Percentiles rank a stretch among this genome's conserved stretches.
phyloP scores from a whole-genome alignment of 2,329 filamentous ascomycete species.

The Teratosphaeria viscida region DNA sequence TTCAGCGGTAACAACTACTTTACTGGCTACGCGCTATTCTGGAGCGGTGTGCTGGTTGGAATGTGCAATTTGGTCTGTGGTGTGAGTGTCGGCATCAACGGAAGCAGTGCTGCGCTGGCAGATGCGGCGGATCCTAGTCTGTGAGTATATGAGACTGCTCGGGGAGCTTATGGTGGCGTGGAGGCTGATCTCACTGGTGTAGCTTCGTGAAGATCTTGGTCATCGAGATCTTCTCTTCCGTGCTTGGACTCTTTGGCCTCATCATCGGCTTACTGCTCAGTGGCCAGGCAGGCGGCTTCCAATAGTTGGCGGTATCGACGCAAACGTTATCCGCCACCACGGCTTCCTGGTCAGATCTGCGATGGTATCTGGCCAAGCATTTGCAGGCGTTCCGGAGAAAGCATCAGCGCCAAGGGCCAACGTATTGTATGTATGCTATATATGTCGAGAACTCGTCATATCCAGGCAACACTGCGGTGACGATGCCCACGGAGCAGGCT shows the following conservation, averaged over 20 bases:
- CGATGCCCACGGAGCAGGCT: not conserved
- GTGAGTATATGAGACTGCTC: conserved; percentile 44
- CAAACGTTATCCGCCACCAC: not conserved
- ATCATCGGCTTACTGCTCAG: conserved; percentile 88
- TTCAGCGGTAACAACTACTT: conserved; percentile 77
- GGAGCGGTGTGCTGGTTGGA: conserved; percentile 88
- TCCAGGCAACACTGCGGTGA: not conserved
- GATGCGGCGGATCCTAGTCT: conserved; percentile 87
- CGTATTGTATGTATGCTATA: not conserved
- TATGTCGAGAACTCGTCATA: not conserved
- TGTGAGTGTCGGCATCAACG: conserved; percentile 95
- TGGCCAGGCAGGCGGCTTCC: conserved; percentile 51
- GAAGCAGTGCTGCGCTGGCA: conserved; percentile 87
- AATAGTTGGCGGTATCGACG: not conserved
- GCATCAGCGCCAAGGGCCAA: not conserved
- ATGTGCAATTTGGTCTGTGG: conserved; percentile 94
- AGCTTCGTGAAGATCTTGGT: conserved; percentile 98
- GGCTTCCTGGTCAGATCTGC: not conserved
- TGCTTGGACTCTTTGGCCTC: conserved; percentile 88
- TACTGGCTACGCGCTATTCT: conserved; percentile 91
- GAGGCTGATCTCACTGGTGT: conserved; percentile 5
- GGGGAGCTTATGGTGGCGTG: not conserved
- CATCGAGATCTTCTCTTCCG: conserved; percentile 98
- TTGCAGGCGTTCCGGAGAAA: not conserved
- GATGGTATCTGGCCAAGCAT: not conserved